Percentiles rank a stretch among this genome's conserved stretches.
Conservation (phyloP, 202 grass and related monocot genomes). For the Setaria italica region DNA sequence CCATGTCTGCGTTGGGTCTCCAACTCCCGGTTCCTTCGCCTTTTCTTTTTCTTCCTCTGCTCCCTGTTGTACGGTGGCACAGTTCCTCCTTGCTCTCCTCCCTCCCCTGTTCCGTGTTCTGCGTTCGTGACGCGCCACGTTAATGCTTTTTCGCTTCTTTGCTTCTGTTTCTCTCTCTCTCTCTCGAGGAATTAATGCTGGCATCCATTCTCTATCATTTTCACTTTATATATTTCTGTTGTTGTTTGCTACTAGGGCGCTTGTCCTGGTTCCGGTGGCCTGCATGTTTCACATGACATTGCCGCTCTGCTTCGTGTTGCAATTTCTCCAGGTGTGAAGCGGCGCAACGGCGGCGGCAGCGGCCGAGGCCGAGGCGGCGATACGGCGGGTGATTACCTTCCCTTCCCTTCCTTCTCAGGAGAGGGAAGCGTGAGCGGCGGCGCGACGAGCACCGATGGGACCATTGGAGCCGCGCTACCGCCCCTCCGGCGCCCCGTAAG, state of each 20-base stretch:
- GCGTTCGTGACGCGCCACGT: slow-evolving; percentile 15
- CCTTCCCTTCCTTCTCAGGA: neutral
- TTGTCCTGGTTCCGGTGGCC: slow-evolving; percentile 38
- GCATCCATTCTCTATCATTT: neutral
- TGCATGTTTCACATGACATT: slow-evolving; percentile 55
- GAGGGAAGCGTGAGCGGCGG: neutral
- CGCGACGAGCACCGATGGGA: slow-evolving; percentile 23
- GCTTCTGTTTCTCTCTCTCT: neutral
- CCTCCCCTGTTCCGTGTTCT: neutral
- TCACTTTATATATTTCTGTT: neutral
- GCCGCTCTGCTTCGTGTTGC: neutral
- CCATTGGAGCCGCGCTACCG: slow-evolving; percentile 55
- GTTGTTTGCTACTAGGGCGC: no score
- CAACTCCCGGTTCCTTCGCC: slow-evolving; percentile 19
- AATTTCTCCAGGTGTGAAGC: slow-evolving; percentile 60
- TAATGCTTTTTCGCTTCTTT: neutral
- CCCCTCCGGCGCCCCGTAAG: slow-evolving; percentile 50
- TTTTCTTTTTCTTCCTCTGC: neutral
- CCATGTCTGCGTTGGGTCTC: slow-evolving; percentile 52
- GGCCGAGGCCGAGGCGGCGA: neutral
- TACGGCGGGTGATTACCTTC: neutral
- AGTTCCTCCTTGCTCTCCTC: no score
- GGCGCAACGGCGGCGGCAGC: slow-evolving; percentile 33
- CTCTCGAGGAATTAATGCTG: neutral
- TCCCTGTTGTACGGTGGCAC: neutral